A percentile compares a stretch with the other conserved stretches of the same genome.
Evolutionary conservation across 345 rosid genomes (phyloP).

Genomic region (Bruguiera gymnorhiza): DNA sequence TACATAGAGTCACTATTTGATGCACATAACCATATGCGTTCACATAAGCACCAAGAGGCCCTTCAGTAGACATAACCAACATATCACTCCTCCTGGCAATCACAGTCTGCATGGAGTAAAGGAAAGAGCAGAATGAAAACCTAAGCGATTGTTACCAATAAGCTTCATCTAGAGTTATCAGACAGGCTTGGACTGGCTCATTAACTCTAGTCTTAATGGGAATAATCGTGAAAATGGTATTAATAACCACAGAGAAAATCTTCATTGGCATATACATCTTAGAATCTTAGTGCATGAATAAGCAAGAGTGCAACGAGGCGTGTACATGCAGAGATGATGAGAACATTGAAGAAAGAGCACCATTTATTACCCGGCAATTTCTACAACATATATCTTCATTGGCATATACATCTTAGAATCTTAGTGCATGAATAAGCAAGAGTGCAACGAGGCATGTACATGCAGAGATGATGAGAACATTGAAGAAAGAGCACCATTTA

Average conservation of each 20-base stretch:
- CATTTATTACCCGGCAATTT: slow-evolving; percentile 59
- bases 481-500: neutral
- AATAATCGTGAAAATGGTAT: no score
- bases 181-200: neutral
- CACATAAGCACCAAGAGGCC: slow-evolving; percentile 97
- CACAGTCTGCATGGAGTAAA: slow-evolving; percentile 44
- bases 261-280: no score
- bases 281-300: neutral
- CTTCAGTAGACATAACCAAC: slow-evolving; percentile 95
- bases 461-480: neutral
- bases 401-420: no score
- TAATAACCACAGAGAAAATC: no score
- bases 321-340: neutral
- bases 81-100: slow-evolving; percentile 90
- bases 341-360: slow-evolving; percentile 6
- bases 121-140: neutral
- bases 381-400: slow-evolving; percentile 51
- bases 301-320: neutral
- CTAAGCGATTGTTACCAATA: neutral
- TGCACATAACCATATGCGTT: slow-evolving; percentile 69
- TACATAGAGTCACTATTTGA: slow-evolving; percentile 72
- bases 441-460: neutral
- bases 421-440: neutral
- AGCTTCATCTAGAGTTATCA: neutral
- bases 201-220: neutral